phyloP scores from a whole-genome alignment of 2,329 filamentous ascomycete species.

The Paecilomyces variotii region DNA sequence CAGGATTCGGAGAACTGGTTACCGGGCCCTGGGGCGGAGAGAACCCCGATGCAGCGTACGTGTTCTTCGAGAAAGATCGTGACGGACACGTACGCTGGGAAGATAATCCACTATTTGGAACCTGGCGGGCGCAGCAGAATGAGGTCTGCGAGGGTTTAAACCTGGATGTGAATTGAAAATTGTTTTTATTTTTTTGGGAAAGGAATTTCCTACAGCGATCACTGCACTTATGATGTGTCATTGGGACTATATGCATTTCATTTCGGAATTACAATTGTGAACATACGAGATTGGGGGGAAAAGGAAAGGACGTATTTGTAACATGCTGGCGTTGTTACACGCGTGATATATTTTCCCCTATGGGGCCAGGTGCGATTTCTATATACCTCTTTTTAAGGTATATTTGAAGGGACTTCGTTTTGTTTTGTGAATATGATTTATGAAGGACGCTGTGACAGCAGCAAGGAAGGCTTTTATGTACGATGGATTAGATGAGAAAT shows the following conservation, averaged over 20 bases:
- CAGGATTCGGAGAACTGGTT: slow-evolving; percentile 25
- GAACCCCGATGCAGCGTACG: slow-evolving; percentile 25
- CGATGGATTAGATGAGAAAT: slow-evolving; percentile 53
- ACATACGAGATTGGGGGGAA: neutral
- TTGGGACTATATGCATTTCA: neutral
- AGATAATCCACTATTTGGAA: slow-evolving; percentile 26
- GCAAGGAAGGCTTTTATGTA: neutral
- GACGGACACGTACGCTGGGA: slow-evolving; percentile 25
- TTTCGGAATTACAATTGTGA: neutral
- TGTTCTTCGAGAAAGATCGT: slow-evolving; percentile 31
- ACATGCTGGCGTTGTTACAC: neutral
- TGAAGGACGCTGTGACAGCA: neutral
- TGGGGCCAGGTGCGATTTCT: neutral
- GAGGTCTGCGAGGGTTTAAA: slow-evolving; percentile 32
- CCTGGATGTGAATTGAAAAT: slow-evolving; percentile 17
- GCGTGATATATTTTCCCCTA: neutral
- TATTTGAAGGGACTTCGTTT: neutral
- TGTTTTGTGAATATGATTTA: neutral
- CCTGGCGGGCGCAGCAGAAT: slow-evolving; percentile 28
- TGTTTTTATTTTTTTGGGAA: neutral
- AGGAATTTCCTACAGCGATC: neutral
- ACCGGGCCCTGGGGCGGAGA: slow-evolving; percentile 15
- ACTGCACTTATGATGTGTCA: neutral
- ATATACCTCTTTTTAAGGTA: neutral
- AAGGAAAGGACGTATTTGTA: neutral